phyloP scores from a whole-genome alignment of 176 grass and related monocot species.

The Aegilops tauschii region DNA sequence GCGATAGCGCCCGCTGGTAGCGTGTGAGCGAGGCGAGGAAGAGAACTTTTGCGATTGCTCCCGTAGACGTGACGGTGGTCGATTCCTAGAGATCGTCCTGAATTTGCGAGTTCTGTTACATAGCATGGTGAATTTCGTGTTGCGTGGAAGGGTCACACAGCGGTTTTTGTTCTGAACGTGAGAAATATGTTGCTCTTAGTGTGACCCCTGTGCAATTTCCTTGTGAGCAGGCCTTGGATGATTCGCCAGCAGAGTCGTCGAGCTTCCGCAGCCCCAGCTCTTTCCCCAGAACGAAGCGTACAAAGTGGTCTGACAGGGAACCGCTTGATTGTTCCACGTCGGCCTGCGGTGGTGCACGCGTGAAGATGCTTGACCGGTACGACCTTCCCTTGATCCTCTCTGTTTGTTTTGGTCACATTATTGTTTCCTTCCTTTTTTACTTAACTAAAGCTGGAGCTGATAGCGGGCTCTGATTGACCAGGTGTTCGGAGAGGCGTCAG shows the following conservation, averaged over 20 bases:
- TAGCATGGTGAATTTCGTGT: background rate
- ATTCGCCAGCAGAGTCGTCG: background rate
- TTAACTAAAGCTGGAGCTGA: background rate
- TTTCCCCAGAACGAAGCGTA: conserved; percentile 16
- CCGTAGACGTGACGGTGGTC: background rate
- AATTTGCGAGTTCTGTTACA: background rate
- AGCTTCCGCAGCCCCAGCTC: background rate
- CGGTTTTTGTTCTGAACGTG: background rate
- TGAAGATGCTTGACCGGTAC: background rate
- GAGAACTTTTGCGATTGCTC: background rate
- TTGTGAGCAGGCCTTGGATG: conserved; percentile 1
- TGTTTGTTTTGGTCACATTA: background rate
- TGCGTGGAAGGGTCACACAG: background rate
- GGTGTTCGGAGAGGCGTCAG: background rate
- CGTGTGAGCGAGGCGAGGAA: background rate
- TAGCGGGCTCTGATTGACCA: background rate
- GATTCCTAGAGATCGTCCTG: background rate
- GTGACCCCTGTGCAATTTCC: background rate
- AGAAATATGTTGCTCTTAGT: background rate
- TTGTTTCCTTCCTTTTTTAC: background rate
- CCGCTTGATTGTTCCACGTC: background rate
- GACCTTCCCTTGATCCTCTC: background rate
- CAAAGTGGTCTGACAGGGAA: background rate
- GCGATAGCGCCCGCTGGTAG: background rate
- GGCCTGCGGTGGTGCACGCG: background rate